phyloP scores from a whole-genome alignment of 257 asterid species.

The Paraleonurus japonicus region DNA sequence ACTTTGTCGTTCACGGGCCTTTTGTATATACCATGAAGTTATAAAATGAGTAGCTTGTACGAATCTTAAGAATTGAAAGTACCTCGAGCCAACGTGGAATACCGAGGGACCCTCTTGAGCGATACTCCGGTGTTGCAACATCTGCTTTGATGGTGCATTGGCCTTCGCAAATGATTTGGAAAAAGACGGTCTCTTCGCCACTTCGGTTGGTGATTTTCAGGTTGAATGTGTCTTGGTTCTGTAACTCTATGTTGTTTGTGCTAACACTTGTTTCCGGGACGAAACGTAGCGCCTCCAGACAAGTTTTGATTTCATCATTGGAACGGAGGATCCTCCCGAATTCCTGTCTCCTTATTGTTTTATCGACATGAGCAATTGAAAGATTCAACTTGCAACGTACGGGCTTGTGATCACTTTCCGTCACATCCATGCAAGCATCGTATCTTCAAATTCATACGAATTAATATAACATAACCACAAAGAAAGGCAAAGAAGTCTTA shows the following conservation, averaged over 20 bases:
- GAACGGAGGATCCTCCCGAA: constrained; percentile 57
- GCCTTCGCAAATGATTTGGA: constrained; percentile 61
- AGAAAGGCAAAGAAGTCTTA: not conserved
- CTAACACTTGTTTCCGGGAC: constrained; percentile 64
- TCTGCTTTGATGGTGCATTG: constrained; percentile 59
- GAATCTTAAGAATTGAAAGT: not conserved
- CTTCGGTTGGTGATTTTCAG: constrained; percentile 69
- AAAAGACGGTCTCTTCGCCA: constrained; percentile 53
- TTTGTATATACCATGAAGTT: not conserved
- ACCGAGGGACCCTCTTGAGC: constrained; percentile 65
- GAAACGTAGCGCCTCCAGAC: constrained; percentile 48
- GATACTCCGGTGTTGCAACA: constrained; percentile 42
- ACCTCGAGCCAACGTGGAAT: constrained; percentile 98
- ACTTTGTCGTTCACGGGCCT: too few relatives aligned
- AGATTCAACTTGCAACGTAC: constrained; percentile 78
- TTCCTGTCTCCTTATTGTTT: constrained; percentile 70
- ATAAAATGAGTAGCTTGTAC: not conserved
- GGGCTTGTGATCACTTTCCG: constrained; percentile 92
- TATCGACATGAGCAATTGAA: constrained; percentile 67
- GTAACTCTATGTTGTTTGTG: constrained; percentile 50
- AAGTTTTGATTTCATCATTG: constrained; percentile 45
- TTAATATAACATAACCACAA: not conserved
- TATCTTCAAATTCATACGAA: constrained; percentile 45
- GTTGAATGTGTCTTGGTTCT: constrained; percentile 66
- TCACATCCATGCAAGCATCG: constrained; percentile 88